Percentiles rank a stretch among this genome's conserved stretches.
Evolutionary conservation across 73 alveolate species (phyloP).

Genomic region (Paramecium caudatum): DNA sequence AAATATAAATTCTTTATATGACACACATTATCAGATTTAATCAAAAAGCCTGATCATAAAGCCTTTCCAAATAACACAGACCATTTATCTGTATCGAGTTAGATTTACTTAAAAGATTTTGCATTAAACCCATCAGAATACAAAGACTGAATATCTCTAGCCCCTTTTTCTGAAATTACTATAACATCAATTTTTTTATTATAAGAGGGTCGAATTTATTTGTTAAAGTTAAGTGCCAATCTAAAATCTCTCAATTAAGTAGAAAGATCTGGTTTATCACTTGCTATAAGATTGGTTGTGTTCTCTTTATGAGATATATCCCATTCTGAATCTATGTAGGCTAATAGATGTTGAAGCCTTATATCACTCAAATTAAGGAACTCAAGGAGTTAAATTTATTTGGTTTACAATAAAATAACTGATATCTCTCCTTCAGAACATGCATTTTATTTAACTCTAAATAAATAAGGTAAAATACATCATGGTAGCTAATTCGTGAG

Average conservation of each 20-base stretch:
- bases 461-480: neutral
- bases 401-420: neutral
- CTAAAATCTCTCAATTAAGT: neutral
- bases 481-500: neutral
- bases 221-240: neutral
- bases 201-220: neutral
- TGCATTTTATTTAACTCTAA: no score
- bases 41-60: neutral
- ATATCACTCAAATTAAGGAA: neutral
- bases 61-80: neutral
- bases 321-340: neutral
- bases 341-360: neutral
- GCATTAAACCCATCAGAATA: conserved; percentile 4
- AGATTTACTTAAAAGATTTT: neutral
- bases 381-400: neutral
- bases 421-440: no score
- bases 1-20: neutral
- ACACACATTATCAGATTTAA: conserved; percentile 19
- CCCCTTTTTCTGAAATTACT: neutral
- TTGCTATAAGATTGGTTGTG: neutral
- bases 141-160: neutral
- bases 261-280: neutral
- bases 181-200: conserved; percentile 1
- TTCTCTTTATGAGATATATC: conserved; percentile 20
- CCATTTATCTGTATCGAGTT: neutral